Evolutionary conservation across 2,329 filamentous ascomycete genomes (phyloP).

Genomic region (Aspergillus nomiae): DNA sequence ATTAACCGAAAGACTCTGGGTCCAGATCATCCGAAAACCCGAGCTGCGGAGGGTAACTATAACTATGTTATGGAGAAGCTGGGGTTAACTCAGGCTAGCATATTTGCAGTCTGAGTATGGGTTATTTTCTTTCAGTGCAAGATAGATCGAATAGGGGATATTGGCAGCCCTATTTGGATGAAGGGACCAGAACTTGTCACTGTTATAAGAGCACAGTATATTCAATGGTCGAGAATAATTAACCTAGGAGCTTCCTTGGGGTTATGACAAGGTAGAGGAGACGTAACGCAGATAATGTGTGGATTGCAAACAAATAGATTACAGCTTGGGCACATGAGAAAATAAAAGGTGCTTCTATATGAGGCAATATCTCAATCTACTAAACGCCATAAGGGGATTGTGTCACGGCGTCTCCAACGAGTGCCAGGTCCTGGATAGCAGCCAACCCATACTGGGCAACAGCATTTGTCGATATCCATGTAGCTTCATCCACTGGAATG

Average conservation of each 20-base stretch:
- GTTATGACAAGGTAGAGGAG: too few species aligned
- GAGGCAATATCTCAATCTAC: background rate
- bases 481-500: constrained; percentile 55
- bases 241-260: too few species aligned
- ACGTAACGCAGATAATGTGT: too few species aligned
- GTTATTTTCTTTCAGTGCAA: background rate
- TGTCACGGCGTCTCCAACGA: background rate
- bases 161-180: too few species aligned
- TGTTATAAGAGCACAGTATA: background rate
- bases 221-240: background rate
- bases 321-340: too few species aligned
- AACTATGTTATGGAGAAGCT: background rate
- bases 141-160: background rate
- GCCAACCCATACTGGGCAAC: constrained; percentile 60
- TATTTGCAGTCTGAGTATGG: background rate
- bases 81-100: background rate
- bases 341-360: too few species aligned
- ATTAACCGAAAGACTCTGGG: background rate
- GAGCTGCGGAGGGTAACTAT: background rate
- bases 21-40: background rate
- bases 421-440: constrained; percentile 56
- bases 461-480: constrained; percentile 61
- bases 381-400: background rate
- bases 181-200: rapidly evolving
- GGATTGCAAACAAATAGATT: too few species aligned